These are phyloP conservation scores for Hibiscus syriacus DNA, from an alignment of 345 rosid genomes.

Conservation along the genomic window DNA sequence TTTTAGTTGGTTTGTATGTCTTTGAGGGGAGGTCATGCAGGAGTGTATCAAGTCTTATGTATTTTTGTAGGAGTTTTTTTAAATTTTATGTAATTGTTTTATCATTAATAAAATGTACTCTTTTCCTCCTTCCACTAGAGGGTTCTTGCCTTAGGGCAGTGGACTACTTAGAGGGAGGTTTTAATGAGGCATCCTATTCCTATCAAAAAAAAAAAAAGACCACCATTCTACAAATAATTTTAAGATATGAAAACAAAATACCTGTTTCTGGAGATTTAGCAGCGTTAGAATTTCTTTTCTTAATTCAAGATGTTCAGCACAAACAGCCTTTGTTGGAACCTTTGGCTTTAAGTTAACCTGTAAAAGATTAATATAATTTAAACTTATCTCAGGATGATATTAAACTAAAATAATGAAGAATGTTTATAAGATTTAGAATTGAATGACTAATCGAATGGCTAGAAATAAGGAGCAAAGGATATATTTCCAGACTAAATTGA, in stretches of 20 bases:
- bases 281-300: constrained; percentile 84
- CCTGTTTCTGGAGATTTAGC: constrained; percentile 94
- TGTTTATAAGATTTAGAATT: neutral
- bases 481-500: neutral
- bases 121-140: too few relatives aligned
- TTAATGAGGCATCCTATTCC: too few relatives aligned
- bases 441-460: neutral
- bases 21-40: too few relatives aligned
- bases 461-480: neutral
- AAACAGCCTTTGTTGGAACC: constrained; percentile 96
- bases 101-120: too few relatives aligned
- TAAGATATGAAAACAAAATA: constrained; percentile 13
- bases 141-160: too few relatives aligned
- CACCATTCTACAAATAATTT: neutral
- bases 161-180: too few relatives aligned
- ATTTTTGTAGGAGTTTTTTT: too few relatives aligned
- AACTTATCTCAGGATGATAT: neutral
- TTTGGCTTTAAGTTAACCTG: constrained; percentile 93
- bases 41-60: too few relatives aligned
- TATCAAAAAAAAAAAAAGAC: too few relatives aligned
- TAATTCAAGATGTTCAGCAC: constrained; percentile 94
- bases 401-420: neutral
- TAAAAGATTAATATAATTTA: constrained; percentile 7
- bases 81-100: too few relatives aligned
- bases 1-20: too few relatives aligned